These are phyloP conservation scores for Heterobasidion irregulare DNA, from an alignment of 1,284 basidiomycete species.

Conservation along the genomic window DNA sequence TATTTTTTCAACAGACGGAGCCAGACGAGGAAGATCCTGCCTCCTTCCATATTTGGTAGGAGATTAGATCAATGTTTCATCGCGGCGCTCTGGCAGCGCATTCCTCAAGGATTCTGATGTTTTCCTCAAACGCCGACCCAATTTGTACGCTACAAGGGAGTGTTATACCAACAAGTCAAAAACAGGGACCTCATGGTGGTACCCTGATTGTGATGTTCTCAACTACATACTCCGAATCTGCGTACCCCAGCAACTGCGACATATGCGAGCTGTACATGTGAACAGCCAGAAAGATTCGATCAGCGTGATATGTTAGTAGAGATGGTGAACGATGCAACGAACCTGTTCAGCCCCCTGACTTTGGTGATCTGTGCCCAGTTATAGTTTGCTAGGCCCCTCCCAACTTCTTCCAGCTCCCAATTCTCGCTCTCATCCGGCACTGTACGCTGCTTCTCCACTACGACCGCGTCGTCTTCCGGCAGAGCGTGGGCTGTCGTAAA, in stretches of 20 bases:
- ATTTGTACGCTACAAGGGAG: neutral
- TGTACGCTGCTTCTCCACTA: conserved; percentile 17
- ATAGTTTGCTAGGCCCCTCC: conserved; percentile 91
- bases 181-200: conserved; percentile 16
- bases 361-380: conserved; percentile 88
- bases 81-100: no score
- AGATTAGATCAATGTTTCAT: no score
- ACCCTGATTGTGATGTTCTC: conserved; percentile 79
- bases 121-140: no score
- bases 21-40: no score
- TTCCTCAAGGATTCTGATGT: no score
- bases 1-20: no score
- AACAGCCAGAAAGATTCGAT: neutral
- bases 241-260: conserved; percentile 79
- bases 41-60: no score
- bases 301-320: conserved; percentile 1
- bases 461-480: conserved; percentile 22
- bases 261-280: conserved; percentile 62
- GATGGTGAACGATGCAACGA: conserved; percentile 16
- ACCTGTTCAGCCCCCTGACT: conserved; percentile 91
- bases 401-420: conserved; percentile 84
- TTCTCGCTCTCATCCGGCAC: conserved; percentile 29
- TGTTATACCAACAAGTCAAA: neutral
- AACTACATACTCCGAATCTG: conserved; percentile 94
- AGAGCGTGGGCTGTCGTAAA: conserved; percentile 13